Conservation (phyloP, 805 yeast species). For the Candida oleophila region DNA sequence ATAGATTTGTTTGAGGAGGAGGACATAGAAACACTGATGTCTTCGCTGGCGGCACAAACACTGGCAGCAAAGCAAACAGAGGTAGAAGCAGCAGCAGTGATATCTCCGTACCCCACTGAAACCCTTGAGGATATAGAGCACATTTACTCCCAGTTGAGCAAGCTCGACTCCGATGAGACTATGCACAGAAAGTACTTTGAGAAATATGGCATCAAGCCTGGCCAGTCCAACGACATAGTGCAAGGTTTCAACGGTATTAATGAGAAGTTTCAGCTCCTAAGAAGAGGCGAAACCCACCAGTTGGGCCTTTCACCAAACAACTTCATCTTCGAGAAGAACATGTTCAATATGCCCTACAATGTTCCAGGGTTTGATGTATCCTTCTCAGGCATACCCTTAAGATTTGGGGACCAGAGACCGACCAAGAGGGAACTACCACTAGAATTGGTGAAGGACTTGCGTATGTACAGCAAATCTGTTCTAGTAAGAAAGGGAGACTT, state of each 20-base stretch:
- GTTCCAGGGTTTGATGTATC: slow-evolving; percentile 42
- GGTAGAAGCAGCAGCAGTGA: too few relatives aligned
- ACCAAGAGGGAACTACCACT: slow-evolving; percentile 27
- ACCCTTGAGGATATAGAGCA: slow-evolving; percentile 27
- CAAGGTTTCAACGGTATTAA: slow-evolving; percentile 37
- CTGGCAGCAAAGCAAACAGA: too few relatives aligned
- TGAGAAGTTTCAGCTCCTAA: slow-evolving; percentile 34
- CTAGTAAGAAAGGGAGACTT: slow-evolving; percentile 36
- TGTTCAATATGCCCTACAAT: slow-evolving; percentile 34
- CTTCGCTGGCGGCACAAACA: too few relatives aligned
- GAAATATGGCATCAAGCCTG: slow-evolving; percentile 29
- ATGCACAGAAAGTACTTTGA: slow-evolving; percentile 38
- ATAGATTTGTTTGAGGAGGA: slow-evolving; percentile 1
- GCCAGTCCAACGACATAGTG: slow-evolving; percentile 25
- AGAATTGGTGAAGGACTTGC: slow-evolving; percentile 39
- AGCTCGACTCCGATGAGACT: slow-evolving; percentile 36
- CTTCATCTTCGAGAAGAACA: slow-evolving; percentile 26
- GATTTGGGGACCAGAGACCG: slow-evolving; percentile 20
- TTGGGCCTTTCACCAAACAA: slow-evolving; percentile 28
- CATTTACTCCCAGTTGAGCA: slow-evolving; percentile 27
- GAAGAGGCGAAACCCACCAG: slow-evolving; percentile 32
- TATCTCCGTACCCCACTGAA: not conserved
- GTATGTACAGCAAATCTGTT: slow-evolving; percentile 25
- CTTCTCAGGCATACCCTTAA: slow-evolving; percentile 37
- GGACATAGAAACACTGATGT: not conserved